Base-by-base conservation (phyloP, 106 monocot species). In the Allium cepa region DNA sequence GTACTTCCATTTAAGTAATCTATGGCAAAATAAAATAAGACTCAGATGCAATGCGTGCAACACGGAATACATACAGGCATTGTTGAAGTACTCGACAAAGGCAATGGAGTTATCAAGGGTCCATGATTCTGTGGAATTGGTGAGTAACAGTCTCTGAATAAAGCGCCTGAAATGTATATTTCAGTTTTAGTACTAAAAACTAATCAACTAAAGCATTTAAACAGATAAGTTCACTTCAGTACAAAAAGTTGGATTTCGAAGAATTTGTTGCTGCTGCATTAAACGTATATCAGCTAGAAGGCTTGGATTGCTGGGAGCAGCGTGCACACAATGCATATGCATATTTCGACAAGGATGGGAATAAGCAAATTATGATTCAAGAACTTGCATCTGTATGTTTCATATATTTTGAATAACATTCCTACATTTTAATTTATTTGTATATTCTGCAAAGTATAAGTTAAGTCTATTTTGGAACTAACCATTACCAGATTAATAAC, bases 281-380 rank as follows among this genome's bases (percentile, higher is more conserved):
- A 49, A 97, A 88, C 17, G 82, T 97, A 47, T 76, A 97, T 81
- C 97, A 97, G 64, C 68, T 97, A 57, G 97, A 97, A 83, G 84
- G 65, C 16, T 50, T 75, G 15, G 92, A 82, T 48, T 82, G 58
- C 14, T 97, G 97, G 97, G 97, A 97, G 74, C 84, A 83, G 46
- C 92, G 86, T 61, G 83, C 92, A 57, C 84, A 76, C 8, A 47
- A 53, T 11, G 97, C 81, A 17, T 97, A 80, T 63, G 89, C 89
- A 16, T 67, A 89, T 26, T 97, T 97, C 46, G 89, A 97, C 12
- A 88, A 81, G 75, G 89, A 87, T 47, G 92, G 89, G 11, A 97
- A 92, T 75, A 78, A 80, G 46, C 68, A 84, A 16, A 89, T 97
- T 36, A 76, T 87, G 80, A 97, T 97, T 10, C 92, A 97, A 67